phyloP scores from a whole-genome alignment of 225 moss, liverwort and hornwort species.

The Ulota crispa region DNA sequence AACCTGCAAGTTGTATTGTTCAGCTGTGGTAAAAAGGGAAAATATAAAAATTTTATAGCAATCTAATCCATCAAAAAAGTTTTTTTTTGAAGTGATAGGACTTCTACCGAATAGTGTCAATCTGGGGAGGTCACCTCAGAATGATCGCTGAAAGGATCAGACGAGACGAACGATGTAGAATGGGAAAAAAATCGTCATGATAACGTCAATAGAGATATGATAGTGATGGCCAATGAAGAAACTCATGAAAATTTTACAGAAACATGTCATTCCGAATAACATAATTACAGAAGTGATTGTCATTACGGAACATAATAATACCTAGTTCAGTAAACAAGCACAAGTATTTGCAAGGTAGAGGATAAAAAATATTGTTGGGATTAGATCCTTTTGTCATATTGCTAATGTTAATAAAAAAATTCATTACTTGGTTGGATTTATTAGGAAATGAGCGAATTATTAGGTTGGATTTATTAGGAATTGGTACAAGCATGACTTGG shows the following conservation, averaged over 20 bases:
- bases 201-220: neutral
- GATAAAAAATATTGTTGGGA: neutral
- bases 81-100: neutral
- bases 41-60: neutral
- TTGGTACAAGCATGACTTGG: neutral
- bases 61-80: neutral
- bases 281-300: neutral
- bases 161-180: neutral
- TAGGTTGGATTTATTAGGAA: too few relatives aligned
- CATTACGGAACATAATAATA: neutral
- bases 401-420: accelerated
- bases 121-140: slow-evolving; percentile 19
- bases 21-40: neutral
- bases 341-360: neutral
- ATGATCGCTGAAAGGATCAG: neutral
- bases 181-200: neutral
- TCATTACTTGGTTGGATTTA: neutral
- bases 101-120: neutral
- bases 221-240: neutral
- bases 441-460: neutral
- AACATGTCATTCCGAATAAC: neutral
- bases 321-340: neutral
- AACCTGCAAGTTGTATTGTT: slow-evolving; percentile 49
- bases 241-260: neutral
- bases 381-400: neutral